Conservation (phyloP, 495 filamentous ascomycete genomes). For the Physcia stellaris region DNA sequence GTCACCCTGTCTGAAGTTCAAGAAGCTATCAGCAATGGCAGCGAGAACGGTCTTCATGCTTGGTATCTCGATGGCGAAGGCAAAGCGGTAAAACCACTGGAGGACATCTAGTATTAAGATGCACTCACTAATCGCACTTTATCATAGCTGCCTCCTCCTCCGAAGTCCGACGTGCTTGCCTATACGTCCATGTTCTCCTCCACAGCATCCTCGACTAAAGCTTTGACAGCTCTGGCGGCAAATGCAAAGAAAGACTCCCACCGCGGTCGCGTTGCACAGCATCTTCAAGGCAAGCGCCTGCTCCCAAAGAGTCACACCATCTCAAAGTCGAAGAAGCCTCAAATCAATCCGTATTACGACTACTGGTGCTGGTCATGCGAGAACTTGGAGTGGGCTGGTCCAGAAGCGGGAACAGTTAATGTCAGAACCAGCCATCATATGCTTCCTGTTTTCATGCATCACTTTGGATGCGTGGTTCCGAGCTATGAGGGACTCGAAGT, state of each 20-base stretch:
- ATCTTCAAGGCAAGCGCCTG: slow-evolving; percentile 31
- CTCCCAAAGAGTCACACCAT: slow-evolving; percentile 20
- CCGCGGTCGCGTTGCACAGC: slow-evolving; percentile 29
- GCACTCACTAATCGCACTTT: no score
- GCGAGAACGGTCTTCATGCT: slow-evolving; percentile 27
- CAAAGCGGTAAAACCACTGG: slow-evolving; percentile 18
- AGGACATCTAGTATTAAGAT: no score
- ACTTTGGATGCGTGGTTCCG: slow-evolving; percentile 50
- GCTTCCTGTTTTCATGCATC: slow-evolving; percentile 51
- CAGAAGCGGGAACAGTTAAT: slow-evolving; percentile 20
- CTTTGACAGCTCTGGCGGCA: slow-evolving; percentile 36
- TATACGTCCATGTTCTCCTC: slow-evolving; percentile 47
- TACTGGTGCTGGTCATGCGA: slow-evolving; percentile 38
- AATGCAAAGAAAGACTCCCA: slow-evolving; percentile 46
- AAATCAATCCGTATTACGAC: slow-evolving; percentile 43
- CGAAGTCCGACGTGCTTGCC: slow-evolving; percentile 34
- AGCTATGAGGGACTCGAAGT: slow-evolving; percentile 38
- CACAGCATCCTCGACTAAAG: slow-evolving; percentile 30
- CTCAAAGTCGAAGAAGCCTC: slow-evolving; percentile 23
- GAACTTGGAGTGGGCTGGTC: slow-evolving; percentile 38
- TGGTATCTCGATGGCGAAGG: slow-evolving; percentile 26
- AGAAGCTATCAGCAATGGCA: slow-evolving; percentile 30
- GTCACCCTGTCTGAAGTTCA: slow-evolving; percentile 40
- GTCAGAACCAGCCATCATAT: slow-evolving; percentile 37
- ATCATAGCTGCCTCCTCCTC: slow-evolving; percentile 28